Base-by-base conservation (phyloP, 345 rosid species). In the Eucalyptus camaldulensis region DNA sequence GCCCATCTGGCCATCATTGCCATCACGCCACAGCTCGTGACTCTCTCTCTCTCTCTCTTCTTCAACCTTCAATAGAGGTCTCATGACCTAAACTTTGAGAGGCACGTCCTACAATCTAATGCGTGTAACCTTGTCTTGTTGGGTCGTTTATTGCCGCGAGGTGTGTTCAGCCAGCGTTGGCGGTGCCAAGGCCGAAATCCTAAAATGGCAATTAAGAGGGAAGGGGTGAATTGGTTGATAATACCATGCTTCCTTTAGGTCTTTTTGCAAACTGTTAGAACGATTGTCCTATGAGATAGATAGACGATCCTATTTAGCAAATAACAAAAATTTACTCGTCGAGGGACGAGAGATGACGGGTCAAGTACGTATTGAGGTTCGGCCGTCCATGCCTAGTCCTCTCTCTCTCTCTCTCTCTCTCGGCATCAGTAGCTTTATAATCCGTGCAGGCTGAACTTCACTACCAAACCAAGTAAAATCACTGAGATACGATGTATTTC, bases 381-480 rank as follows among this genome's bases (percentile, higher is more conserved):
- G 62, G 62, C 29, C 13, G 3, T 24, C 62, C 13, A 24, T 1
- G 62, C 62, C 62, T 56, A 56, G 58, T 53, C 62, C 56, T 53
- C 56, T 51, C 56, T 53, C 0, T 56, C 60, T 53, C 27, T 53
- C 24, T 53, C 24, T 53, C 62, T 56, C 27, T 54, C 25, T 54
- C 6, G 1, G 62, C 62, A 56, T 56, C 3, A 56, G 62, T 3
- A 6, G 62, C 62, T 1, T 25, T 10, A 0, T 56, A 2, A 0
- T 56, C 62, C 13, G 13, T 9, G 62, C 62, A 56, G 62, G 29
- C 29, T 10, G 62, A 56, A 24, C 29, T 56, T 56, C 62, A 24
- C 62, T 24, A 24, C 62, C 29, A 56, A 25, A 56, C 62, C 58
- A 56, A 56, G 29, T 10, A 24, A 56, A 56, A 56, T 56, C 62